A percentile compares a stretch with the other conserved stretches of the same genome.
Conservation (phyloP, 2,329 filamentous ascomycete species). For the Eutypella sp. region DNA sequence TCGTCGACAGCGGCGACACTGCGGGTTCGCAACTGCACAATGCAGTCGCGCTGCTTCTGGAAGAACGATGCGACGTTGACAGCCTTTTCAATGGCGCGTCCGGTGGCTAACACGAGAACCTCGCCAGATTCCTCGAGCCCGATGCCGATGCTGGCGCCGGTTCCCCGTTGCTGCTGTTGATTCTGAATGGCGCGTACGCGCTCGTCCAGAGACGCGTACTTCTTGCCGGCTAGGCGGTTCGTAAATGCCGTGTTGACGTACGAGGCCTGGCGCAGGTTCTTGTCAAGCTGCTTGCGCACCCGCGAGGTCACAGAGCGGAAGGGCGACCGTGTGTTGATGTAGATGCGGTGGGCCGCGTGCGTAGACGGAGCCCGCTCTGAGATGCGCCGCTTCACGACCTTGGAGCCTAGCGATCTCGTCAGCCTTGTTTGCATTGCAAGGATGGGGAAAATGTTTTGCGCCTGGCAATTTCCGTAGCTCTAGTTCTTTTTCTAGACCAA, state of each 20-base stretch:
- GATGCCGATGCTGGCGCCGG: constrained; percentile 22
- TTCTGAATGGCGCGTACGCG: constrained; percentile 40
- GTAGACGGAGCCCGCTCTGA: constrained; percentile 36
- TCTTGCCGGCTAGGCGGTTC: constrained; percentile 38
- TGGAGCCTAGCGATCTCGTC: constrained; percentile 34
- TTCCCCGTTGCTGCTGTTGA: constrained; percentile 16
- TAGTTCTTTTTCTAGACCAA: too few species aligned
- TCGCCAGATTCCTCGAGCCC: constrained; percentile 34
- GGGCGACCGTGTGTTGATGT: constrained; percentile 59
- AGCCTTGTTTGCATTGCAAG: too few species aligned
- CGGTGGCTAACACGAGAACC: constrained; percentile 60
- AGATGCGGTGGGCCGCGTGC: constrained; percentile 43
- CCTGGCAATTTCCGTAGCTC: too few species aligned
- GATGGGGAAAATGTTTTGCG: too few species aligned
- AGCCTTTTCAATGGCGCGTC: constrained; percentile 60
- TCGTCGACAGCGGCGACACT: constrained; percentile 66
- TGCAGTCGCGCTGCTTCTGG: constrained; percentile 53
- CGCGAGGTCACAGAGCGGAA: constrained; percentile 66
- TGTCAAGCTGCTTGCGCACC: constrained; percentile 57
- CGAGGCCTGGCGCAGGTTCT: constrained; percentile 37
- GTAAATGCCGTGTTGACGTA: constrained; percentile 20
- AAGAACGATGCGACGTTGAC: constrained; percentile 62
- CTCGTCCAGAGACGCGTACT: constrained; percentile 40
- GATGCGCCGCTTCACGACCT: constrained; percentile 45
- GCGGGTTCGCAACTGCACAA: constrained; percentile 55